A percentile compares a stretch with the other conserved stretches of the same genome.
These are phyloP conservation scores for Microdochium paspali DNA, from an alignment of 2,329 filamentous ascomycete genomes.

Conservation along the genomic window DNA sequence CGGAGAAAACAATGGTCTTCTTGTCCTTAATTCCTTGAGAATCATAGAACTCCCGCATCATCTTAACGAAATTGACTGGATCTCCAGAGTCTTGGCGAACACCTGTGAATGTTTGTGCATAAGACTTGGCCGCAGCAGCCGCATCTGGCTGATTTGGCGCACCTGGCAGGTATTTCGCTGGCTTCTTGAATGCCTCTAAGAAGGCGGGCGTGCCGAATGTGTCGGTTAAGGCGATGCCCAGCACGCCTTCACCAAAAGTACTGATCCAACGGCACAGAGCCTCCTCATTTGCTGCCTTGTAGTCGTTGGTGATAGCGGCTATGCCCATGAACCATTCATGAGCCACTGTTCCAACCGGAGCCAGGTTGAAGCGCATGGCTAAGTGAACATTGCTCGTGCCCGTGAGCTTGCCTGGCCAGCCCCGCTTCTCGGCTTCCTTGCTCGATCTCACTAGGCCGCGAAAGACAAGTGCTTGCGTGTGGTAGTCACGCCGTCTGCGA, in stretches of 20 bases:
- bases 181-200: conserved; percentile 70
- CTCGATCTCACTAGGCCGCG: conserved; percentile 73
- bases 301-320: conserved; percentile 81
- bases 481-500: conserved; percentile 80
- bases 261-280: conserved; percentile 83
- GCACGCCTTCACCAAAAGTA: conserved; percentile 76
- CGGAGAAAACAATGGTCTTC: conserved; percentile 92
- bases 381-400: conserved; percentile 97
- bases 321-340: conserved; percentile 99
- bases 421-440: conserved; percentile 56
- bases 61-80: conserved; percentile 67
- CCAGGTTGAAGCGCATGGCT: conserved; percentile 82
- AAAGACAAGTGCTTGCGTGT: conserved; percentile 88
- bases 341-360: conserved; percentile 78
- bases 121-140: conserved; percentile 45
- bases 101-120: conserved; percentile 74
- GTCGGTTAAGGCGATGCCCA: conserved; percentile 87
- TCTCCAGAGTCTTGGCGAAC: conserved; percentile 89
- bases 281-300: conserved; percentile 73
- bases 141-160: conserved; percentile 22
- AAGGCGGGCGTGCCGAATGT: conserved; percentile 93
- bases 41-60: conserved; percentile 76
- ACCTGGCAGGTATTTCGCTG: conserved; percentile 36
- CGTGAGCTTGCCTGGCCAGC: conserved; percentile 62
- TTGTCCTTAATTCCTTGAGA: conserved; percentile 62